Percentiles rank a stretch among this genome's conserved stretches.
phyloP scores from a whole-genome alignment of 225 moss, liverwort and hornwort genomes.

The Sphagnum contortum region DNA sequence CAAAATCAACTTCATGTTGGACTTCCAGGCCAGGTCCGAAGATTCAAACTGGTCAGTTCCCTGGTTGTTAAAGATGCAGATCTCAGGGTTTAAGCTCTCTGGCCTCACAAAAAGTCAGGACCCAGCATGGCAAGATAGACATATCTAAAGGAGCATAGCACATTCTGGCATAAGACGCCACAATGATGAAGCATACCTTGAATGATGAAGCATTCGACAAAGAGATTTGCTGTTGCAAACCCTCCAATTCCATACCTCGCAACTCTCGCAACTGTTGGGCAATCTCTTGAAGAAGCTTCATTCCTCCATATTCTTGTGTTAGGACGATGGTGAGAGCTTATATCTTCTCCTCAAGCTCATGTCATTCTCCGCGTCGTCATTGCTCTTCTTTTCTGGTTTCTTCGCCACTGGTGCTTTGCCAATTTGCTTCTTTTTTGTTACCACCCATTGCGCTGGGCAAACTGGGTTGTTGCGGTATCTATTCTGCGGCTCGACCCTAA shows the following conservation, averaged over 20 bases:
- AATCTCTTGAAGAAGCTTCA: constrained; percentile 64
- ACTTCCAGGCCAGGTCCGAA: too few relatives aligned
- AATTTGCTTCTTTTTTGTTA: not conserved
- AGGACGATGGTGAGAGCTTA: constrained; percentile 8
- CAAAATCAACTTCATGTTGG: too few relatives aligned
- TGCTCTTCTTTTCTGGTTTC: too few relatives aligned
- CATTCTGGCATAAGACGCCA: too few relatives aligned
- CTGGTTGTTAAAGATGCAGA: too few relatives aligned
- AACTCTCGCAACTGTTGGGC: constrained; percentile 52
- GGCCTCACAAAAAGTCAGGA: too few relatives aligned
- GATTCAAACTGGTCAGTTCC: too few relatives aligned
- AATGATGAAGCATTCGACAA: constrained; percentile 28
- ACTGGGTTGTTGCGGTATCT: constrained; percentile 26
- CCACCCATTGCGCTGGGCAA: not conserved
- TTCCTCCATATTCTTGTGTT: constrained; percentile 63
- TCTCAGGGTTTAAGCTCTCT: too few relatives aligned
- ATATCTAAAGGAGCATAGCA: too few relatives aligned
- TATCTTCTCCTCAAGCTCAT: not conserved
- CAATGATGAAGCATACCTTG: constrained; percentile 34
- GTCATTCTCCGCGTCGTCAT: constrained; percentile 4
- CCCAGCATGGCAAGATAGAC: too few relatives aligned
- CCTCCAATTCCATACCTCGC: constrained; percentile 33
- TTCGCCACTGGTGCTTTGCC: not conserved
- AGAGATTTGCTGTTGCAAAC: constrained; percentile 12
- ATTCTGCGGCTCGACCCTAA: constrained; percentile 2